Evolutionary conservation across 805 yeast species (phyloP).

Genomic region (Middelhovenomyces tepae): DNA sequence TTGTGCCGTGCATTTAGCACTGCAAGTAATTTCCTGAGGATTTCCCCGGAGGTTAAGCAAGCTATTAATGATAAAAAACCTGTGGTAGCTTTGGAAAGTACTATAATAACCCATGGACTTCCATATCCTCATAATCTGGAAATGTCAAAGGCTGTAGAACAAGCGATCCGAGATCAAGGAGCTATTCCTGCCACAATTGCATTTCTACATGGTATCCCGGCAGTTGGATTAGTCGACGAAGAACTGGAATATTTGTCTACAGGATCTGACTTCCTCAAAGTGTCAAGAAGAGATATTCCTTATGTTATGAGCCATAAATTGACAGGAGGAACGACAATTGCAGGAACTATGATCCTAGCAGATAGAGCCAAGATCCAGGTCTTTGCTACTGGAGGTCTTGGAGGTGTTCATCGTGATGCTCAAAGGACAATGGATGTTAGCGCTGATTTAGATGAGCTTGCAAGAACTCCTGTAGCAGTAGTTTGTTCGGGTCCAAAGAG

Average conservation of each 20-base stretch:
- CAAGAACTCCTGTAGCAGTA: conserved; percentile 78
- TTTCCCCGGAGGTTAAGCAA: conserved; percentile 44
- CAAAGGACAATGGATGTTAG: conserved; percentile 69
- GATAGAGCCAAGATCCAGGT: conserved; percentile 67
- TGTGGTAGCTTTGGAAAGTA: conserved; percentile 75
- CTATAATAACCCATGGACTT: conserved; percentile 83
- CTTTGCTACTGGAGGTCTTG: conserved; percentile 89
- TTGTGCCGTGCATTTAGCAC: neutral
- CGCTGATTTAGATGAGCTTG: conserved; percentile 80
- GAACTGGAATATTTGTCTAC: conserved; percentile 48
- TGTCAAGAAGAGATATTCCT: conserved; percentile 75
- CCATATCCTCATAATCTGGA: conserved; percentile 69
- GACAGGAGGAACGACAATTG: conserved; percentile 87
- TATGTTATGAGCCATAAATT: conserved; percentile 51
- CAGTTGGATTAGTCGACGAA: conserved; percentile 47
- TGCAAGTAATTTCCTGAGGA: neutral
- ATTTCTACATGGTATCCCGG: conserved; percentile 60
- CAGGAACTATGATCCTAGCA: conserved; percentile 80
- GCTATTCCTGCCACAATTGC: conserved; percentile 83
- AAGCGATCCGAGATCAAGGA: conserved; percentile 48
- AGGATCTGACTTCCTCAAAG: conserved; percentile 38
- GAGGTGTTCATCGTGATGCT: conserved; percentile 82
- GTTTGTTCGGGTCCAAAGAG: conserved; percentile 90
- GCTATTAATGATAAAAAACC: conserved; percentile 55
- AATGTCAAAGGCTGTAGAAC: conserved; percentile 67